Percentiles rank a stretch among this genome's conserved stretches.
Conservation (phyloP, 2,329 filamentous ascomycete species). For the Nothopassalora personata region DNA sequence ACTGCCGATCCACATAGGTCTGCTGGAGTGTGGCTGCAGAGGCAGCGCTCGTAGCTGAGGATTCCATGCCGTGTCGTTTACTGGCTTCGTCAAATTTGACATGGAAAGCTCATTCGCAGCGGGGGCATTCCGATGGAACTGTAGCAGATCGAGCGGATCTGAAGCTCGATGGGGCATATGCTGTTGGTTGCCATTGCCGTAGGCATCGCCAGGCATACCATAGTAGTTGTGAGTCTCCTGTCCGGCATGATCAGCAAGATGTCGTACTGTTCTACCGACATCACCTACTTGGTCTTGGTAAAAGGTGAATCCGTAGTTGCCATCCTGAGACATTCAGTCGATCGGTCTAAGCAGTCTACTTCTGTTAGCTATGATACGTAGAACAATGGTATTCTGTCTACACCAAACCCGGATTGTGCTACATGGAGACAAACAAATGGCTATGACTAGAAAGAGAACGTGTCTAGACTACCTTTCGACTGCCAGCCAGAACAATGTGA, state of each 20-base stretch:
- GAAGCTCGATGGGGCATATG: slow-evolving; percentile 5
- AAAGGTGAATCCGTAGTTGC: background rate
- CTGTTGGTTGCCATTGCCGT: background rate
- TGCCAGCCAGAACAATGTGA: slow-evolving; percentile 1
- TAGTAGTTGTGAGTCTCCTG: background rate
- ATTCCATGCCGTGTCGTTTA: slow-evolving; percentile 6
- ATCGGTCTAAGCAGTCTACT: background rate
- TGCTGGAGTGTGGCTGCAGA: background rate
- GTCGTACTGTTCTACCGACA: background rate
- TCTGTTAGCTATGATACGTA: background rate
- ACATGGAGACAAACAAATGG: background rate
- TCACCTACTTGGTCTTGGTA: background rate
- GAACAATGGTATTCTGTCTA: background rate
- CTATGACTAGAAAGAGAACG: background rate
- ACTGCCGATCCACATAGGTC: background rate
- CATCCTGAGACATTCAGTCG: background rate
- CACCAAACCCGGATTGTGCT: background rate
- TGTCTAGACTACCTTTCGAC: slow-evolving; percentile 1
- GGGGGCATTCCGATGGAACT: background rate
- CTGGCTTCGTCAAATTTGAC: slow-evolving; percentile 11
- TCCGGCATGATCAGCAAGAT: background rate
- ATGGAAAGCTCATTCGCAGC: slow-evolving; percentile 2
- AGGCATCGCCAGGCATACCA: background rate
- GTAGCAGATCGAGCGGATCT: slow-evolving; percentile 7
- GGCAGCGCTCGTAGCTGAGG: background rate